Evolutionary conservation across 2,329 filamentous ascomycete genomes (phyloP), one percentile per base, ranked within the genome.

Genomic region (Microcera coccophila): DNA sequence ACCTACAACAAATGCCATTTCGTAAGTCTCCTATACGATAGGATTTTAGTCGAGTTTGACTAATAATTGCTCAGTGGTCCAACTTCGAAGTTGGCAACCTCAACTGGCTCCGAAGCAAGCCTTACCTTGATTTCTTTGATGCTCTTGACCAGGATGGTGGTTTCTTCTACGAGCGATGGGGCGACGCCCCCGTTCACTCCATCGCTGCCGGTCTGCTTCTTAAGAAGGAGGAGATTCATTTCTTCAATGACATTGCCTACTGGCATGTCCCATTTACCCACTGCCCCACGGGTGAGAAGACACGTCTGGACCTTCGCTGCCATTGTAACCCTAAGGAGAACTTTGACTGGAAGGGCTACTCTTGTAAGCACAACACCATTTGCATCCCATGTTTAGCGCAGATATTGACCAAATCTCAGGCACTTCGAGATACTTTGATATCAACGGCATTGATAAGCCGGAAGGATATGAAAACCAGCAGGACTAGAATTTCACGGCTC

Each of bases 321-420:
- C 85, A 90, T 68, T 98, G 93, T 72, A 90, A 98, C 62, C 91
- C 93, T 7, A 84, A 85, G 61, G 87, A 97, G 47, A 98, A 98
- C 74, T 98, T 98, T 75, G 93, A 98, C 70, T 98, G 94, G 94
- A 96, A 95, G 69, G 87, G 87, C 39, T 97, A 96, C 66, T 95
- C 89, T 65, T 97, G 90, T 94, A 80, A 74, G 87, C 11, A 14
- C 29, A 32, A n/a, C 22, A 7, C 22, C 22, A 26, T n/a, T n/a
- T n/a, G 12, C 7, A 26, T 26, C 7, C 22, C 12, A 12, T 12
- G 7, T 7, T 26, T 26, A 12, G 22, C 22, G n/a, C 22, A 26
- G 22, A 26, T 32, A 15, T 48, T 59, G 36, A 59, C 38, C 15
- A 12, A 7, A 5, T 15, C 10, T 4, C 37, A 69, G 67, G 66